phyloP scores from a whole-genome alignment of 2,329 filamentous ascomycete species.

The Fusarium algeriense region DNA sequence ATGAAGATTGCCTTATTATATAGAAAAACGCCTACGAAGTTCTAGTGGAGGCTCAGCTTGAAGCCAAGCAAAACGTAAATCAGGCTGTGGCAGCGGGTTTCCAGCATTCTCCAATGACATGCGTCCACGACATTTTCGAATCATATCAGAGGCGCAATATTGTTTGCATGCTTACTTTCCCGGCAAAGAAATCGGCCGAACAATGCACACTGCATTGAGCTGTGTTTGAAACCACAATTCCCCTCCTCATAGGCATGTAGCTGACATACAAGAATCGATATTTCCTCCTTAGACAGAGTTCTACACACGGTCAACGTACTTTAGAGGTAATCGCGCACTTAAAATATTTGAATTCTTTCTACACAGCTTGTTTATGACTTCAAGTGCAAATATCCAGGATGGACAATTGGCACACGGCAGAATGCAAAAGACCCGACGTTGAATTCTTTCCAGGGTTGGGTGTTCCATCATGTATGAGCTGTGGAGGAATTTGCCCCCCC shows the following conservation, averaged over 20 bases:
- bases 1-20: too few relatives aligned
- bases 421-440: background rate
- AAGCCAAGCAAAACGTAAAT: background rate
- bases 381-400: accelerated
- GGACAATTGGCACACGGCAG: background rate
- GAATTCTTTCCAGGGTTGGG: background rate
- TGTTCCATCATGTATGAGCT: background rate
- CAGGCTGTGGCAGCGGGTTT: background rate
- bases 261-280: too few relatives aligned
- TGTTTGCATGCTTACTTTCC: background rate
- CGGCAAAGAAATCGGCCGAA: too few relatives aligned
- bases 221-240: background rate
- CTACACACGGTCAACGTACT: too few relatives aligned
- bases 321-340: accelerated
- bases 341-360: too few relatives aligned
- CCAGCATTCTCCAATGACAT: too few relatives aligned
- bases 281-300: too few relatives aligned
- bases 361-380: too few relatives aligned
- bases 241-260: too few relatives aligned
- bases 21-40: too few relatives aligned
- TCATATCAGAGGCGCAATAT: background rate
- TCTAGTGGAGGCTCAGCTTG: too few relatives aligned
- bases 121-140: too few relatives aligned
- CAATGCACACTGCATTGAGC: background rate
- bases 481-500: background rate